Percentiles rank a stretch among this genome's conserved stretches.
phyloP scores from a whole-genome alignment of 2,329 filamentous ascomycete species.

The Curvularia eragrostidis region DNA sequence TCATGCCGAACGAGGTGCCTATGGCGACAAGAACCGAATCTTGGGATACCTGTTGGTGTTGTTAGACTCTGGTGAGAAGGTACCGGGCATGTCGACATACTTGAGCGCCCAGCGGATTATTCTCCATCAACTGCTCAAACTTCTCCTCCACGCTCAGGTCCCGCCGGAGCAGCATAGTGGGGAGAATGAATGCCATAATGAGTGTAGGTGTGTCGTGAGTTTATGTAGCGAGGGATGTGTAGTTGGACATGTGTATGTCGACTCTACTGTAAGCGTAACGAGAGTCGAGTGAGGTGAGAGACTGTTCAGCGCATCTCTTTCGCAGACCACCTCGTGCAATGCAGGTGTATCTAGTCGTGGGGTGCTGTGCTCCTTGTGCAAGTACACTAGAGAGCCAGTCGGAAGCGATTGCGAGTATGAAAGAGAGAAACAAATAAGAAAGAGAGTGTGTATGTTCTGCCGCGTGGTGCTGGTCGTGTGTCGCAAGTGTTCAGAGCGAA shows the following conservation, averaged over 20 bases:
- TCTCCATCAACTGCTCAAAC: conserved; percentile 38
- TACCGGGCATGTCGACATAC: conserved; percentile 21
- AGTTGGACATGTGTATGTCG: neutral
- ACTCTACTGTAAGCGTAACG: neutral
- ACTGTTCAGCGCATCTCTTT: conserved; percentile 8
- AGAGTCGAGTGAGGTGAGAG: conserved; percentile 1
- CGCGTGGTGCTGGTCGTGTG: neutral
- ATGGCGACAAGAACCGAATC: conserved; percentile 79
- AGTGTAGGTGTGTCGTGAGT: conserved; percentile 5
- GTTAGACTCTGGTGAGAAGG: conserved; percentile 17
- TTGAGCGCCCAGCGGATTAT: conserved; percentile 38
- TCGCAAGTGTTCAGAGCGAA: neutral
- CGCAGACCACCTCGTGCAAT: neutral
- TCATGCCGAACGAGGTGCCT: conserved; percentile 78
- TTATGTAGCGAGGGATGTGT: conserved; percentile 2
- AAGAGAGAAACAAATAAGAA: neutral
- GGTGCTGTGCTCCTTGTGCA: neutral
- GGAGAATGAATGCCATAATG: conserved; percentile 30
- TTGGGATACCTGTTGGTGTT: conserved; percentile 58
- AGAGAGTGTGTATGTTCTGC: too few relatives aligned
- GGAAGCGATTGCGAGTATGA: neutral
- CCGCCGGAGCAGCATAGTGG: conserved; percentile 32
- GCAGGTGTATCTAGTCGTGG: neutral
- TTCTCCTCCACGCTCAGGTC: conserved; percentile 41
- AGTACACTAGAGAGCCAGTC: neutral